Percentiles rank a stretch among this genome's conserved stretches.
phyloP scores from a whole-genome alignment of 305 asterid genomes.

The Fraxinus nigra region DNA sequence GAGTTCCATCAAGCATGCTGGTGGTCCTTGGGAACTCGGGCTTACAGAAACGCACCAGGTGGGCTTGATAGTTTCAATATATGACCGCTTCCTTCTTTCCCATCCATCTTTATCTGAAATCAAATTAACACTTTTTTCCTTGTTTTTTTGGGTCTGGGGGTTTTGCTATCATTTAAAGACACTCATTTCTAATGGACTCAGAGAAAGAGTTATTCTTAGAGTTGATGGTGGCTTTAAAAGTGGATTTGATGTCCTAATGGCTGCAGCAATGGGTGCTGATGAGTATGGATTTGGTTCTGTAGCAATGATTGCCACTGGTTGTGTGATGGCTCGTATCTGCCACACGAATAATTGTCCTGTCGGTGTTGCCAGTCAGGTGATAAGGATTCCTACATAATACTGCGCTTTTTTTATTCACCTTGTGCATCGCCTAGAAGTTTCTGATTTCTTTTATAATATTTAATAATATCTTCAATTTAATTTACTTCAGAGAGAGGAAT shows the following conservation, averaged over 20 bases:
- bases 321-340: conserved; percentile 99
- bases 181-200: conserved; percentile 81
- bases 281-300: conserved; percentile 97
- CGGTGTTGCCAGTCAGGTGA: conserved; percentile 99
- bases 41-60: conserved; percentile 98
- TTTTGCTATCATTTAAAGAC: conserved; percentile 45
- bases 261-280: conserved; percentile 98
- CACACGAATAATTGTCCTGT: conserved; percentile 99
- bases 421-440: neutral
- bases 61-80: conserved; percentile 15
- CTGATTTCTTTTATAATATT: neutral
- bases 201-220: conserved; percentile 97
- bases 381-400: neutral
- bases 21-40: conserved; percentile 99
- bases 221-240: conserved; percentile 99
- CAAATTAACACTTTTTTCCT: conserved; percentile 1
- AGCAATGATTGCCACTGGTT: conserved; percentile 99
- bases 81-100: neutral
- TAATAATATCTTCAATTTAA: conserved; percentile 16
- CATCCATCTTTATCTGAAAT: neutral
- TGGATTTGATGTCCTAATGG: conserved; percentile 93
- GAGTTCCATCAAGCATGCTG: conserved; percentile 99
- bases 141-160: conserved; percentile 7
- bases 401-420: neutral
- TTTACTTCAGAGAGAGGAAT: conserved; percentile 84